Evolutionary conservation across 345 rosid genomes (phyloP).

Genomic region (Psidium friedrichsthalianum): DNA sequence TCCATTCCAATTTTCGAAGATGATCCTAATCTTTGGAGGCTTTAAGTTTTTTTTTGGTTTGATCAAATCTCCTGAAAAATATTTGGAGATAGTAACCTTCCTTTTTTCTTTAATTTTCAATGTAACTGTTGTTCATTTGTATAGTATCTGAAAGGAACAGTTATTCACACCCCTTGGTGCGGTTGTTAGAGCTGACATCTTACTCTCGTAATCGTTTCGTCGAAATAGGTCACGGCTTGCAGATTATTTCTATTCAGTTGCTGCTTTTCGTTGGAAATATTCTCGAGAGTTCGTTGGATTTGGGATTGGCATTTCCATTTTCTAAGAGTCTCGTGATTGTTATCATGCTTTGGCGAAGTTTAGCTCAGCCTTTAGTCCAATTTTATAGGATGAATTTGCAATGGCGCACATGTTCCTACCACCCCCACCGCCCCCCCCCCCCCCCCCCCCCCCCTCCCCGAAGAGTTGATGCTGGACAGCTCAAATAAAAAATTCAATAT

Average conservation of each 20-base stretch:
- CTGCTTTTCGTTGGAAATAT: background rate
- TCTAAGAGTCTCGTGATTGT: background rate
- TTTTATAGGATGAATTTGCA: background rate
- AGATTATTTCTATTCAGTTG: background rate
- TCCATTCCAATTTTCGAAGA: background rate
- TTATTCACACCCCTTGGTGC: background rate
- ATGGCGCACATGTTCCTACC: background rate
- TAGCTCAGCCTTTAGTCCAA: background rate
- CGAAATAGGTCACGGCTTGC: background rate
- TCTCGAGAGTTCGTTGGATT: background rate
- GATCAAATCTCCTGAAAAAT: background rate
- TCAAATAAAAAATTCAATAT: background rate
- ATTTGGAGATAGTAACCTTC: background rate
- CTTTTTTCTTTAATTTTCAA: background rate
- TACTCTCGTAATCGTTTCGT: background rate
- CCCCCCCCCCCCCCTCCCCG: no score
- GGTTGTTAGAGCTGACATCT: background rate
- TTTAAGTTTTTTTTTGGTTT: background rate
- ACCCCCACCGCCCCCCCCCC: no score
- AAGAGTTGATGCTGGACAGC: background rate
- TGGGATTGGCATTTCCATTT: background rate
- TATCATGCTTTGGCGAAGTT: background rate
- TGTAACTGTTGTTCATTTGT: background rate
- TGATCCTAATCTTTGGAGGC: background rate
- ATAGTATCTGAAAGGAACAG: background rate